Base-by-base conservation (phyloP, 441 rosid species). In the Macaranga tanarius region DNA sequence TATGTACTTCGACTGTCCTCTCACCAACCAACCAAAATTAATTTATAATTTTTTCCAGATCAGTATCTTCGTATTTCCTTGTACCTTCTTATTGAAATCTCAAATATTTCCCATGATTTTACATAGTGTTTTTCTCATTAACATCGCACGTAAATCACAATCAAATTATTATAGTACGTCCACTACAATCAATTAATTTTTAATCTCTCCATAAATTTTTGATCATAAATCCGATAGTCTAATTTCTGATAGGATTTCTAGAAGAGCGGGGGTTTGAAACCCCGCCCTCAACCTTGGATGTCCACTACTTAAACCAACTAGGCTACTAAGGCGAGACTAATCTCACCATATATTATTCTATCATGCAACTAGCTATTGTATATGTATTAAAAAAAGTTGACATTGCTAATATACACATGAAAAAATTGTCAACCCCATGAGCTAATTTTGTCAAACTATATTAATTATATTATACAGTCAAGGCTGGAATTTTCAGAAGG, bases 21-120 rank as follows among this genome's bases (percentile, higher is more conserved):
- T 34, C 38, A 34, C 4, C 38, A 34, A 34, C 38, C 38, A 34
- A 34, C 38, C 38, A 34, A 34, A 10, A 9, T 42, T 42, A 0
- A 42, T 42, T 48, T 13, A 11, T 48, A 13, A 4, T 13, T 20
- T 23, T 9, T 45, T 65, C 13, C 20, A 65, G 69, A 47, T 47
- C 55, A 65, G 69, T 0, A 64, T 64, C 67, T 64, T 16, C 16
- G 22, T 42, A 64, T 44, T 64, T 64, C 67, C 7, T 23, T 17
- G 69, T 47, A 45, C 13, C n/a, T 65, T 65, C 69, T 52, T 38
- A 16, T 2, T 58, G 17, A 34, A 40, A 45, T 47, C 34, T 47
- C 7, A 56, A 38, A 4, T 23, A 34, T 6, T 34, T 68, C 12
- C 48, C 22, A 17, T 8, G 50, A 2, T 51, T 26, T 50, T 51